Evolutionary conservation across 805 yeast species (phyloP), one percentile per base, ranked within the genome.

Genomic region (Yarrowia phangngaensis): DNA sequence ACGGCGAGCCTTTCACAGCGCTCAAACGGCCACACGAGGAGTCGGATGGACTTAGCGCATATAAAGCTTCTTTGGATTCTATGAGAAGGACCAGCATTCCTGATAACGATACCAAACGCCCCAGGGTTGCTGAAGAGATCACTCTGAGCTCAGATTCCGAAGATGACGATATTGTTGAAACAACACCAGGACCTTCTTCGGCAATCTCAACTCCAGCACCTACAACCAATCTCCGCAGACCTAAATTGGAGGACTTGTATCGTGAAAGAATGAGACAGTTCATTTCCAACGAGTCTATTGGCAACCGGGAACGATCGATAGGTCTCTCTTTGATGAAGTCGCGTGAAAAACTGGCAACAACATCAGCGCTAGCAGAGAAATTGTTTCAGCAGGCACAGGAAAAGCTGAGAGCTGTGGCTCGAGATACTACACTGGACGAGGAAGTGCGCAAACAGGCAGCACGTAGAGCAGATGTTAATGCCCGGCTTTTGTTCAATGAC

Each of bases 81-180:
- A 27, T 17, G 24, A 24, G 32, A 19, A 14, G 20, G 8, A 12
- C 7, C 17, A 17, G 41, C 4, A n/a, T 23, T 8, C 16, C 30
- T 3, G 19, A 24, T 9, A 11, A 4, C 8, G 32, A 8, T 6
- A 12, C 45, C 13, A 38, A 38, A 11, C 45, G 45, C 11, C 13
- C 16, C 26, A 38, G 12, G 20, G 22, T n/a, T 12, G 14, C 45
- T 5, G 45, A 38, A 11, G 45, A 16, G 11, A 27, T 38, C 23
- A 27, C 23, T 4, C 32, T 38, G 8, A 38, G 32, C 13, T 38
- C 45, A 5, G 45, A 11, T 4, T 38, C 45, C 11, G 43, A 17
- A 3, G 15, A 38, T 11, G 45, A 26, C 17, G 45, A 38, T 3
- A 19, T 38, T 15, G 24, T 38, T 4, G 45, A 38, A 14, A 38